Conservation (phyloP, 257 asterid genomes). For the Solanum chmielewskii region DNA sequence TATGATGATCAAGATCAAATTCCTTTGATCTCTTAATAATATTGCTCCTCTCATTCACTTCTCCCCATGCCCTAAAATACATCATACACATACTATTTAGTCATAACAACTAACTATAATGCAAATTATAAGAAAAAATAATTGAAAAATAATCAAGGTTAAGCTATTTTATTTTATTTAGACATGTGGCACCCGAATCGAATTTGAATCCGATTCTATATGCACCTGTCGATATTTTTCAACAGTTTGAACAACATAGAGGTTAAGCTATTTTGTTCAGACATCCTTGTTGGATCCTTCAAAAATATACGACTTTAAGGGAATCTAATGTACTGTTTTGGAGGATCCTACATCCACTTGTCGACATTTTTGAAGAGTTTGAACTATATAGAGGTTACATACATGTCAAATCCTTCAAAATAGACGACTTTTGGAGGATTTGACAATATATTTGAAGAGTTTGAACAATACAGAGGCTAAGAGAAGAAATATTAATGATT, state of each 20-base stretch:
- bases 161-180: not conserved
- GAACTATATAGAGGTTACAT: not conserved
- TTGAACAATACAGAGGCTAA: not conserved
- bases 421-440: not conserved
- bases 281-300: not conserved
- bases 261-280: not conserved
- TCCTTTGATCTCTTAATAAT: slow-evolving; percentile 34
- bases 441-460: not conserved
- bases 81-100: not conserved
- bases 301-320: not conserved
- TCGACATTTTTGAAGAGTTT: not conserved
- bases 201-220: not conserved
- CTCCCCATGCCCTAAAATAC: slow-evolving; percentile 58
- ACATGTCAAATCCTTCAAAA: not conserved
- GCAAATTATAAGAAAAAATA: not conserved
- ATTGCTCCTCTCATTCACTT: slow-evolving; percentile 34
- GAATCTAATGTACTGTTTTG: not conserved
- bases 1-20: slow-evolving; percentile 15
- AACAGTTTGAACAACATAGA: not conserved
- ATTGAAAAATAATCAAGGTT: not conserved
- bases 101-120: not conserved
- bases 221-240: not conserved
- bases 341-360: not conserved
- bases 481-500: not conserved
- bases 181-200: not conserved